A percentile compares a stretch with the other conserved stretches of the same genome.
Conservation (phyloP, 139 green algal genomes). For the Ettlia oleoabundans region DNA sequence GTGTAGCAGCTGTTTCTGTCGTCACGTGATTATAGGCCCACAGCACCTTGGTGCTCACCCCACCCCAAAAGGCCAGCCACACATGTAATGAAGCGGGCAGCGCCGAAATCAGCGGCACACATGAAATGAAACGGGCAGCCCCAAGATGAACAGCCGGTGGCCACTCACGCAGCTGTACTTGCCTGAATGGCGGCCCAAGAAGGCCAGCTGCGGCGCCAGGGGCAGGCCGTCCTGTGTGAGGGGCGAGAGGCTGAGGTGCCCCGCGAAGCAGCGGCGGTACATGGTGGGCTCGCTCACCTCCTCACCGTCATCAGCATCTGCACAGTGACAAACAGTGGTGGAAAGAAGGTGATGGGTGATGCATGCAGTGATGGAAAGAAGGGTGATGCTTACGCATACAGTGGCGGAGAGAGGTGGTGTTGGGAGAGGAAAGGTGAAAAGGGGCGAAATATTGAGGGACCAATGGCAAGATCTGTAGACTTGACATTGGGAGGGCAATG, state of each 20-base stretch:
- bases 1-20: too few relatives aligned
- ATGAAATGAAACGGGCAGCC: neutral
- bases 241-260: conserved; percentile 59
- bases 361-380: neutral
- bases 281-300: conserved; percentile 36
- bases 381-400: too few relatives aligned
- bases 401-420: too few relatives aligned
- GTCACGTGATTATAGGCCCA: too few relatives aligned
- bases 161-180: neutral
- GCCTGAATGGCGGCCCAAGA: conserved; percentile 24
- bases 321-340: too few relatives aligned
- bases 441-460: too few relatives aligned
- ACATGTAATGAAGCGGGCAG: too few relatives aligned
- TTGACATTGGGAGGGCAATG: too few relatives aligned
- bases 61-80: too few relatives aligned
- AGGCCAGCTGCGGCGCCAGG: conserved; percentile 14
- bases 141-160: neutral
- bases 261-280: conserved; percentile 50
- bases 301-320: conserved; percentile 18
- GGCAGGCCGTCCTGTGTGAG: neutral
- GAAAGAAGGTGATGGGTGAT: neutral
- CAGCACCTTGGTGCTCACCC: too few relatives aligned
- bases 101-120: neutral
- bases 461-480: too few relatives aligned
- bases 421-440: too few relatives aligned